phyloP scores from a whole-genome alignment of 345 rosid species.

The Boechera retrofracta region DNA sequence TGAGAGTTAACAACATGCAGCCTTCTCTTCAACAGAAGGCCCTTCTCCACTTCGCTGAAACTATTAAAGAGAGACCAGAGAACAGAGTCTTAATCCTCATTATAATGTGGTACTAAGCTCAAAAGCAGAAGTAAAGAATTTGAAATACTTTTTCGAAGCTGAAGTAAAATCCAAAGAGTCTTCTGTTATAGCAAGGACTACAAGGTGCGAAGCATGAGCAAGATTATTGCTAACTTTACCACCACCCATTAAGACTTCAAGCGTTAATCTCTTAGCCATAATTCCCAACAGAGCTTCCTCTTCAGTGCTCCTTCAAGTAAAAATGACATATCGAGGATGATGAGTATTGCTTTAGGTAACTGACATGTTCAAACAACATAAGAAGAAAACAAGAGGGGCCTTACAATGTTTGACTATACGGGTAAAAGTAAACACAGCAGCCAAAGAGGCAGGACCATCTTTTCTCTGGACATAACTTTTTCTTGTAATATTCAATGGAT shows the following conservation, averaged over 20 bases:
- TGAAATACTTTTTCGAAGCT: slow-evolving; percentile 55
- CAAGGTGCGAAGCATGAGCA: slow-evolving; percentile 72
- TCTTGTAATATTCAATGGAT: slow-evolving; percentile 58
- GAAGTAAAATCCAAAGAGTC: slow-evolving; percentile 52
- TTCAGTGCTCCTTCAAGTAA: slow-evolving; percentile 55
- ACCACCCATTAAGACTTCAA: slow-evolving; percentile 76
- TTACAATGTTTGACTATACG: slow-evolving; percentile 56
- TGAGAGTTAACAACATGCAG: slow-evolving; percentile 63
- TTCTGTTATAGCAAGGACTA: slow-evolving; percentile 58
- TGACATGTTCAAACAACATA: slow-evolving; percentile 9
- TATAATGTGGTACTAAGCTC: slow-evolving; percentile 2
- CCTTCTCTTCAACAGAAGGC: slow-evolving; percentile 51
- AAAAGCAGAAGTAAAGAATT: not conserved
- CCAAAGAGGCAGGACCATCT: slow-evolving; percentile 73
- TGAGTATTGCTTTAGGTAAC: slow-evolving; percentile 20
- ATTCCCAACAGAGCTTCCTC: slow-evolving; percentile 62
- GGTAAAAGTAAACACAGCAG: slow-evolving; percentile 68
- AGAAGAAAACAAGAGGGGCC: slow-evolving; percentile 33
- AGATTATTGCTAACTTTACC: slow-evolving; percentile 71
- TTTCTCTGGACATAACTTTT: slow-evolving; percentile 72
- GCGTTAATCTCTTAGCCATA: slow-evolving; percentile 68
- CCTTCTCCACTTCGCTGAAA: slow-evolving; percentile 56
- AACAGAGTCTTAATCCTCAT: slow-evolving; percentile 14
- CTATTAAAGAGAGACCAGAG: slow-evolving; percentile 45
- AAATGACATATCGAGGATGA: slow-evolving; percentile 11